phyloP scores from a whole-genome alignment of 2,329 filamentous ascomycete genomes.

The Penicillium sp. region DNA sequence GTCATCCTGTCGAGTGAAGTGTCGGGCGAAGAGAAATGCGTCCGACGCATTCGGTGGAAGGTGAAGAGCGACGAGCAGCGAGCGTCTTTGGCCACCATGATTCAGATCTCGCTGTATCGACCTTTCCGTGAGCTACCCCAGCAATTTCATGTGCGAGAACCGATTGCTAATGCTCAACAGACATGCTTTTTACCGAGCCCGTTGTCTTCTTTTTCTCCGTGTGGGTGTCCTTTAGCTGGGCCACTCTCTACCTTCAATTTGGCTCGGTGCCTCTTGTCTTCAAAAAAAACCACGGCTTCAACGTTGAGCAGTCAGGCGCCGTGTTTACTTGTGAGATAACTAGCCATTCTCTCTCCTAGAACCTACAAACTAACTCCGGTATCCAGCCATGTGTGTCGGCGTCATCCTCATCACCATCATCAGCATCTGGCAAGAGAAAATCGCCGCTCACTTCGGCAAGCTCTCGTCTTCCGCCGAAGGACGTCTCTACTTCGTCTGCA shows the following conservation, averaged over 20 bases:
- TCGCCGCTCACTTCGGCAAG: conserved; percentile 54
- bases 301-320: conserved; percentile 63
- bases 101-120: conserved; percentile 69
- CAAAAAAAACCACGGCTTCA: conserved; percentile 64
- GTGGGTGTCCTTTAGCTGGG: conserved; percentile 90
- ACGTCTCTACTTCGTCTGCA: conserved; percentile 77
- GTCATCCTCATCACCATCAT: conserved; percentile 64
- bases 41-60: conserved; percentile 70
- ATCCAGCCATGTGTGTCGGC: conserved; percentile 64
- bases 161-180: conserved; percentile 18
- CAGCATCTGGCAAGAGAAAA: conserved; percentile 69
- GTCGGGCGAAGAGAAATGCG: conserved; percentile 26
- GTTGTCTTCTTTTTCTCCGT: conserved; percentile 72
- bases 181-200: conserved; percentile 61
- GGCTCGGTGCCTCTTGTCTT: conserved; percentile 79
- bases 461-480: conserved; percentile 63
- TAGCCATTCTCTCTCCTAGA: not conserved
- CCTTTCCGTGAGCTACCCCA: conserved; percentile 61
- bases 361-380: not conserved
- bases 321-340: conserved; percentile 59
- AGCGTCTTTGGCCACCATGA: conserved; percentile 65
- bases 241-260: conserved; percentile 81
- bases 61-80: conserved; percentile 77
- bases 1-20: conserved; percentile 46
- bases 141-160: not conserved